Evolutionary conservation across 2,329 filamentous ascomycete species (phyloP).

Genomic region (Berkeleyomyces basicola): DNA sequence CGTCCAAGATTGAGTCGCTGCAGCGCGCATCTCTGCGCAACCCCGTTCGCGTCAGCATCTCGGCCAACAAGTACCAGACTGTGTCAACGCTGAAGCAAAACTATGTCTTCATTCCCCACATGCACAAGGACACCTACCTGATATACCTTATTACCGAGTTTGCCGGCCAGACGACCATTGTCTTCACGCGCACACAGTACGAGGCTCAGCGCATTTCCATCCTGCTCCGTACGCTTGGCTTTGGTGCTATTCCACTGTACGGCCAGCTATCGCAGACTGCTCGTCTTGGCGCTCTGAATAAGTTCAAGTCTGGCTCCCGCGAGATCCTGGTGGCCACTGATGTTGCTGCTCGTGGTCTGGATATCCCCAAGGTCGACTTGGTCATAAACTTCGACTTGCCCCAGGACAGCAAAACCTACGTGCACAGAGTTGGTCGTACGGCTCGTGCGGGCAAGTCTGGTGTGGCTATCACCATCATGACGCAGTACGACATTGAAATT

Average conservation of each 20-base stretch:
- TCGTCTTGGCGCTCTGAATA: conserved; percentile 73
- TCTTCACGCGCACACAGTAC: conserved; percentile 84
- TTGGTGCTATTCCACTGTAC: conserved; percentile 82
- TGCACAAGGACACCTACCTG: conserved; percentile 79
- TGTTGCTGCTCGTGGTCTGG: conserved; percentile 80
- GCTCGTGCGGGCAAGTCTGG: conserved; percentile 76
- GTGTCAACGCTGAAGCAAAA: conserved; percentile 76
- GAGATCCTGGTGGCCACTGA: conserved; percentile 87
- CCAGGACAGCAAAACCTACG: conserved; percentile 74
- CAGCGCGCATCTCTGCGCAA: conserved; percentile 79
- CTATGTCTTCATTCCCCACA: conserved; percentile 73
- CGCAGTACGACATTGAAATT: conserved; percentile 74
- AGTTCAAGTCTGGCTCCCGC: conserved; percentile 66
- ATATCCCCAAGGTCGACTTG: conserved; percentile 81
- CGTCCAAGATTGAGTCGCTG: conserved; percentile 78
- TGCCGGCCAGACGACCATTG: conserved; percentile 68
- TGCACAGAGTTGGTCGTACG: conserved; percentile 77
- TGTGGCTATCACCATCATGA: conserved; percentile 64
- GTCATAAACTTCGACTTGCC: conserved; percentile 79
- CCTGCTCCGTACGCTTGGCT: conserved; percentile 67
- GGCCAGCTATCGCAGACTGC: conserved; percentile 79
- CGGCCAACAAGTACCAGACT: conserved; percentile 72
- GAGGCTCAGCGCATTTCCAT: conserved; percentile 78
- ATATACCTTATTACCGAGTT: conserved; percentile 77
- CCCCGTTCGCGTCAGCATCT: conserved; percentile 69